Percentiles rank a stretch among this genome's conserved stretches.
phyloP scores from a whole-genome alignment of 164 flowering plant species.

The Taxillus chinensis region DNA sequence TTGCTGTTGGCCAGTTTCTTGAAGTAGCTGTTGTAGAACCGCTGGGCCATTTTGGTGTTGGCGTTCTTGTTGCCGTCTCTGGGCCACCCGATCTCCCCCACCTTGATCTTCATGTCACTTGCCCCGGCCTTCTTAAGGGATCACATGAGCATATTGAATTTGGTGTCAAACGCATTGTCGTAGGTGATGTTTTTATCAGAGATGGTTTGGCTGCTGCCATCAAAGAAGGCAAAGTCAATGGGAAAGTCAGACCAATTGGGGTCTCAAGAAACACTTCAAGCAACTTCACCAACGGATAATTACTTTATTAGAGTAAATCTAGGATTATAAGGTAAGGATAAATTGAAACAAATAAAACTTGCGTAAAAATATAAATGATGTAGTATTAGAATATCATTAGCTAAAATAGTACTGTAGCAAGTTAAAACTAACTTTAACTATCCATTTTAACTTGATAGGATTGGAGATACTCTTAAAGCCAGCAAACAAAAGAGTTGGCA shows the following conservation, averaged over 20 bases:
- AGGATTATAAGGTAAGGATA: too few relatives aligned
- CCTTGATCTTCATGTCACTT: slow-evolving; percentile 45
- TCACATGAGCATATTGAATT: slow-evolving; percentile 69
- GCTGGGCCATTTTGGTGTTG: slow-evolving; percentile 31
- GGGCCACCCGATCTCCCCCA: slow-evolving; percentile 98
- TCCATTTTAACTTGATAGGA: too few relatives aligned
- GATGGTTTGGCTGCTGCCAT: slow-evolving; percentile 37
- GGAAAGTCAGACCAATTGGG: slow-evolving; percentile 70
- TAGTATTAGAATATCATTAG: too few relatives aligned
- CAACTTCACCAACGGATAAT: slow-evolving; percentile 84
- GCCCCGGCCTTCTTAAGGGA: slow-evolving; percentile 51
- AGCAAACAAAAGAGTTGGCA: too few relatives aligned
- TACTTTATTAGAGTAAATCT: too few relatives aligned
- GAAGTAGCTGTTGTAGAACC: slow-evolving; percentile 70
- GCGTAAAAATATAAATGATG: too few relatives aligned
- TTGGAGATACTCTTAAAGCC: too few relatives aligned
- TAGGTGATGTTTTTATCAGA: slow-evolving; percentile 41
- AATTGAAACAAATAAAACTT: too few relatives aligned
- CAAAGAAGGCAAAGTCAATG: slow-evolving; percentile 74
- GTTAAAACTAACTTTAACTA: too few relatives aligned
- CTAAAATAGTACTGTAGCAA: too few relatives aligned
- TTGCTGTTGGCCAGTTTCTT: slow-evolving; percentile 41
- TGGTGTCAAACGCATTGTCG: slow-evolving; percentile 85
- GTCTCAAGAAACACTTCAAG: slow-evolving; percentile 72
- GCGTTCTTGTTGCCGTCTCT: slow-evolving; percentile 67